phyloP scores from a whole-genome alignment of 2,329 filamentous ascomycete species.

The Ophiostoma piceae region DNA sequence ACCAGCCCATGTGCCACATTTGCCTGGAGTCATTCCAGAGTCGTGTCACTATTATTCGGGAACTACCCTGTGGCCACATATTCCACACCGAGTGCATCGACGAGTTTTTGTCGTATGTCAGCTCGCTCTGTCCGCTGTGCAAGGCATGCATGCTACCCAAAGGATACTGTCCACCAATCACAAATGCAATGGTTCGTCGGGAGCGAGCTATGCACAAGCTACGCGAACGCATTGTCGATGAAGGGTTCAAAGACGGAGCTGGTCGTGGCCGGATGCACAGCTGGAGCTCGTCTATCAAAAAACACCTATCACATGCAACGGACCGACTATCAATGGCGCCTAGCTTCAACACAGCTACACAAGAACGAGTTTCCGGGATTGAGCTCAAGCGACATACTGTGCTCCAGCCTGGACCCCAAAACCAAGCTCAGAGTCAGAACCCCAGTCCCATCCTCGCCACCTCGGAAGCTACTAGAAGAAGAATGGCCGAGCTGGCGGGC shows the following conservation, averaged over 20 bases:
- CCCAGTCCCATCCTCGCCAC: not conserved
- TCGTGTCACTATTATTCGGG: conserved; percentile 66
- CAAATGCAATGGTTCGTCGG: conserved; percentile 79
- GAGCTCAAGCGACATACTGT: conserved; percentile 25
- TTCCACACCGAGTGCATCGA: conserved; percentile 93
- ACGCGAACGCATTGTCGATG: conserved; percentile 48
- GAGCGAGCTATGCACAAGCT: conserved; percentile 64
- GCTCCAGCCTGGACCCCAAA: not conserved
- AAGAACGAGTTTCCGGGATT: conserved; percentile 22
- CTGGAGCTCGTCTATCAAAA: conserved; percentile 28
- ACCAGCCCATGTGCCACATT: conserved; percentile 82
- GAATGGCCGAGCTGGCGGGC: conserved; percentile 33
- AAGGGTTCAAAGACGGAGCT: conserved; percentile 31
- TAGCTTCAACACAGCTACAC: not conserved
- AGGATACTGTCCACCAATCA: conserved; percentile 64
- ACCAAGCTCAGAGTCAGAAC: conserved; percentile 9
- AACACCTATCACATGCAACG: conserved; percentile 25
- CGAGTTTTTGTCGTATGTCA: conserved; percentile 69
- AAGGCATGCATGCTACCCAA: conserved; percentile 73
- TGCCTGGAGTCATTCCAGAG: conserved; percentile 77
- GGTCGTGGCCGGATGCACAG: conserved; percentile 20
- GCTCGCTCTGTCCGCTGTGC: conserved; percentile 85
- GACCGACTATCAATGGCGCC: conserved; percentile 17
- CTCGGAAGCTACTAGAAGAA: conserved; percentile 27
- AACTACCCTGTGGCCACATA: conserved; percentile 85